Evolutionary conservation across 2,329 filamentous ascomycete species (phyloP), one percentile per base, ranked within the genome.

Genomic region (Penicillium sp.): DNA sequence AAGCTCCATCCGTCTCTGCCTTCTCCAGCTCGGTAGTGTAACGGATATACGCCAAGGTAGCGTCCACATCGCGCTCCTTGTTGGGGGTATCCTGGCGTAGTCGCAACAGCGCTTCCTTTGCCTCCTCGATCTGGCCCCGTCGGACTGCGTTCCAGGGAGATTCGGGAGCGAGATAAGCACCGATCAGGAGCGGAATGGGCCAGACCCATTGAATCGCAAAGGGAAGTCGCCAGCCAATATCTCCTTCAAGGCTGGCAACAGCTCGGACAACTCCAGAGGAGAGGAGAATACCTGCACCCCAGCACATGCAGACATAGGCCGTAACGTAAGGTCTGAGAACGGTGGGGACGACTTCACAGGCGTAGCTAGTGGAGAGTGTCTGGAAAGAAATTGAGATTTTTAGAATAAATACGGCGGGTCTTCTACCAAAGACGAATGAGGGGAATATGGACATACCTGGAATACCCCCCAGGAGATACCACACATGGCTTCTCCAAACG

Each of bases 311-410:
- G 26, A 73, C 70, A 42, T 68, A 72, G 2, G 70, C 66, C 1
- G 70, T 72, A 13, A 73, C 54, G 49, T 75, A 76, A 0, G 72
- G 68, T 26, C 73, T 66, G 6, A 76, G 66, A 9, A 69, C 64
- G 9, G 70, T 71, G n/a, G 73, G 72, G 19, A 69, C 70, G 1
- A 76, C 72, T 22, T 77, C 73, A 8, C 64, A 73, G 1, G 74
- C 70, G 53, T 76, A 76, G 28, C n/a, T 53, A 4, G 50, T 53
- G 10, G 50, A 53, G n/a, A 53, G 50, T 8, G 50, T 53, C 50
- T 53, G 4, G 30, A 26, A 3, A 17, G 12, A 15, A 5, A 53
- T 53, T n/a, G 7, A 17, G 8, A 30, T 49, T 30, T 26, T 49
- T n/a, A 49, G 24, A 17, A 28, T 17, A 13, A 47, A 28, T 15